A percentile compares a stretch with the other conserved stretches of the same genome.
Conservation (phyloP, 2,329 filamentous ascomycete genomes). For the Alternaria viburni region DNA sequence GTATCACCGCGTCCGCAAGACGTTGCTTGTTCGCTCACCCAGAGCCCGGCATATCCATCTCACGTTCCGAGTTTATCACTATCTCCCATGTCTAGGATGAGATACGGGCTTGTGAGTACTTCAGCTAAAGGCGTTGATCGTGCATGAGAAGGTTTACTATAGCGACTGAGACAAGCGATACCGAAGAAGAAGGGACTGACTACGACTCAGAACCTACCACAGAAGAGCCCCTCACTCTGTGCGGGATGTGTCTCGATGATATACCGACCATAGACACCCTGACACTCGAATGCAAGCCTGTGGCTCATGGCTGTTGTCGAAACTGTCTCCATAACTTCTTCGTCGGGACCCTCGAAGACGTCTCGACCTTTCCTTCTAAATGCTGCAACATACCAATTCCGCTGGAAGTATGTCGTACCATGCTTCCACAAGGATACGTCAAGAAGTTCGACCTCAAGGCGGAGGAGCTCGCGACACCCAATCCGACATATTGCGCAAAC, state of each 20-base stretch:
- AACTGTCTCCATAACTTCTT: not conserved
- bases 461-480: constrained; percentile 24
- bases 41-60: not conserved
- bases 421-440: constrained; percentile 12
- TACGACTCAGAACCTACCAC: not conserved
- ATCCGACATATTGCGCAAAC: constrained; percentile 24
- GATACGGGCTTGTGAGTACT: not conserved
- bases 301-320: not conserved
- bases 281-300: not conserved
- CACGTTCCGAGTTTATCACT: not conserved
- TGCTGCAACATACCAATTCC: constrained; percentile 27
- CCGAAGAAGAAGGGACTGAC: too few species aligned
- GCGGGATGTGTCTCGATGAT: not conserved
- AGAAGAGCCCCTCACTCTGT: not conserved
- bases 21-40: not conserved
- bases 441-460: constrained; percentile 20
- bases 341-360: constrained; percentile 6
- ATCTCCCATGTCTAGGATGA: not conserved
- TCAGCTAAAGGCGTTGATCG: not conserved
- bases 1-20: not conserved
- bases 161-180: not conserved
- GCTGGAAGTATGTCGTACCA: constrained; percentile 9
- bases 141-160: not conserved
- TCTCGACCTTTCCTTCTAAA: constrained; percentile 29
- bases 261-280: not conserved